A percentile compares a stretch with the other conserved stretches of the same genome.
phyloP scores from a whole-genome alignment of 306 rosid species.

The Prunus mume region DNA sequence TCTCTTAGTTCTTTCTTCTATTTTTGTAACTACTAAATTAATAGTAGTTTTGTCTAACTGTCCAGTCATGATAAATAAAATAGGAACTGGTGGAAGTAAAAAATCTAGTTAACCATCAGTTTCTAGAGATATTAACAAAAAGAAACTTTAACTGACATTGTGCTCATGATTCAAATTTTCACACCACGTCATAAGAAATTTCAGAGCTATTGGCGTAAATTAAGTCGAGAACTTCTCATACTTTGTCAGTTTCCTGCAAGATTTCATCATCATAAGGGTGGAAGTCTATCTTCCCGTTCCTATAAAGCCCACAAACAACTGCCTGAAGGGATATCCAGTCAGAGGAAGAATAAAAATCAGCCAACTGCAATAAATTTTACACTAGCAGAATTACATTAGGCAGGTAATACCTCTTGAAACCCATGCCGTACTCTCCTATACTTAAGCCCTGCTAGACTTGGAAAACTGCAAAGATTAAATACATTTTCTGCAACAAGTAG shows the following conservation, averaged over 20 bases:
- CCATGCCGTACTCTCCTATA: conserved; percentile 64
- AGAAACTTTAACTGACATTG: background rate
- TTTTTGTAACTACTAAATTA: background rate
- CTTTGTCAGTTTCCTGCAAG: conserved; percentile 82
- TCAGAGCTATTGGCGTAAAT: conserved; percentile 5
- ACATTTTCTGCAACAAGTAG: conserved; percentile 76
- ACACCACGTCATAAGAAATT: background rate
- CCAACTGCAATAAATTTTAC: conserved; percentile 5
- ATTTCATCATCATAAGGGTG: conserved; percentile 82
- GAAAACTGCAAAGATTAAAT: conserved; percentile 69
- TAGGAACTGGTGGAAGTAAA: background rate
- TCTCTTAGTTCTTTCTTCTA: background rate
- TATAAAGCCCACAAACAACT: conserved; percentile 84
- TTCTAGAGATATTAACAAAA: background rate
- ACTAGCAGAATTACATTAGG: conserved; percentile 19
- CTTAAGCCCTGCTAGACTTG: conserved; percentile 60
- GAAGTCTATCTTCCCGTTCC: conserved; percentile 74
- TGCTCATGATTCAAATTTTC: background rate
- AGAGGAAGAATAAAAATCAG: conserved; percentile 17
- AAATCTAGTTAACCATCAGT: background rate
- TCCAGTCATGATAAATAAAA: background rate
- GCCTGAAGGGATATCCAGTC: conserved; percentile 56
- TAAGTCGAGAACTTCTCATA: conserved; percentile 35
- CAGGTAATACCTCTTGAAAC: conserved; percentile 59
- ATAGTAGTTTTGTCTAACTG: background rate